A percentile compares a stretch with the other conserved stretches of the same genome.
Evolutionary conservation across 2,329 filamentous ascomycete genomes (phyloP).

Genomic region (Microcyclosporella mali): DNA sequence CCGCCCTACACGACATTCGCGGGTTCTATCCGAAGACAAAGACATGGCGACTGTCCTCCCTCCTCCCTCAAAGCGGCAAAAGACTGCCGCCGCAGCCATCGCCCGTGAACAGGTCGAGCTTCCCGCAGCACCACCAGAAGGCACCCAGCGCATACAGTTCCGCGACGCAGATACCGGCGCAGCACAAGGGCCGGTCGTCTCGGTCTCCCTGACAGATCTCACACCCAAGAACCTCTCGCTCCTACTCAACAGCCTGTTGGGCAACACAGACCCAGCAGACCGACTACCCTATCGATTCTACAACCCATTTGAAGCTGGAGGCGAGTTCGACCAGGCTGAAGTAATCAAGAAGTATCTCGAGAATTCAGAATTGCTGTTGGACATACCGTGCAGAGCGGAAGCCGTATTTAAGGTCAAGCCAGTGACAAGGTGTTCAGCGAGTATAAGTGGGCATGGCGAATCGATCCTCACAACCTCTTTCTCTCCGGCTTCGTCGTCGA

Average conservation of each 20-base stretch:
- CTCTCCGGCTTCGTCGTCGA: conserved; percentile 68
- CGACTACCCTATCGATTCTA: conserved; percentile 61
- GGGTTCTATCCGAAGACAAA: no score
- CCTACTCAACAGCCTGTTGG: conserved; percentile 76
- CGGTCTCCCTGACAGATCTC: conserved; percentile 75
- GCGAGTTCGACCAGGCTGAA: conserved; percentile 35
- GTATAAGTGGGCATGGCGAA: conserved; percentile 85
- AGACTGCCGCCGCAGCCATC: conserved; percentile 65
- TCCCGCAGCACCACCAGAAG: conserved; percentile 57
- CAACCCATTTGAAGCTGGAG: conserved; percentile 41
- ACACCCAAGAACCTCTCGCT: conserved; percentile 84
- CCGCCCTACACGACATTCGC: background rate
- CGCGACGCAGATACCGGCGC: conserved; percentile 68
- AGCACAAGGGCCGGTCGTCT: conserved; percentile 65
- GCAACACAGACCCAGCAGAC: conserved; percentile 53
- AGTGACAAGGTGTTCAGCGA: conserved; percentile 81
- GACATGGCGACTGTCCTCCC: conserved; percentile 73
- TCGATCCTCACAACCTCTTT: conserved; percentile 83
- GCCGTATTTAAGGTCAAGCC: conserved; percentile 90
- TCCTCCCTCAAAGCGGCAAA: conserved; percentile 84
- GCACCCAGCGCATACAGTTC: conserved; percentile 68
- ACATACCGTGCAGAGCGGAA: conserved; percentile 67
- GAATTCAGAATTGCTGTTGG: conserved; percentile 56
- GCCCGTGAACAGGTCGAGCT: conserved; percentile 65
- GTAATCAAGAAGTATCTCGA: conserved; percentile 41